These are phyloP conservation scores for Colletotrichum siamense DNA, from an alignment of 2,329 filamentous ascomycete species.

Conservation along the genomic window DNA sequence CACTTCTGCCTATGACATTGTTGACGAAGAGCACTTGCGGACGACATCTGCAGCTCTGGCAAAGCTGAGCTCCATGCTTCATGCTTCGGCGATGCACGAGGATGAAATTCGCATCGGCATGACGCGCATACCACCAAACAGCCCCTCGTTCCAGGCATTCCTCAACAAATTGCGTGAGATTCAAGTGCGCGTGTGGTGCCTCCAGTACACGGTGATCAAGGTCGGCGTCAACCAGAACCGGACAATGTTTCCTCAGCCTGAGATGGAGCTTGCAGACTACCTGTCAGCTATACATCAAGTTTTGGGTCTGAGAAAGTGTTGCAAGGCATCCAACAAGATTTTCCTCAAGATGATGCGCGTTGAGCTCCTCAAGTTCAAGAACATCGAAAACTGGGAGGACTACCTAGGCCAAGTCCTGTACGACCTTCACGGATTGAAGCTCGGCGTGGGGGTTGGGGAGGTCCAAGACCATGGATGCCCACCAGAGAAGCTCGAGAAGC, in stretches of 20 bases:
- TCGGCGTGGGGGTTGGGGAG: constrained; percentile 70
- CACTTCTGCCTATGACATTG: constrained; percentile 76
- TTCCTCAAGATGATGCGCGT: constrained; percentile 90
- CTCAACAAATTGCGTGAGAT: constrained; percentile 82
- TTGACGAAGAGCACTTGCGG: constrained; percentile 80
- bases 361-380: constrained; percentile 78
- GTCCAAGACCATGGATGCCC: constrained; percentile 82
- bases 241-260: constrained; percentile 67
- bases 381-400: constrained; percentile 82
- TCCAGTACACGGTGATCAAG: constrained; percentile 82
- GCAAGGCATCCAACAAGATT: constrained; percentile 83
- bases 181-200: constrained; percentile 85
- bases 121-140: constrained; percentile 61
- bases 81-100: constrained; percentile 81
- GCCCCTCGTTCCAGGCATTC: constrained; percentile 61
- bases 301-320: constrained; percentile 83
- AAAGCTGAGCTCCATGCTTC: constrained; percentile 75
- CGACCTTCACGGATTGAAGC: constrained; percentile 82
- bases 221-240: constrained; percentile 73
- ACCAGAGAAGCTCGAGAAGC: constrained; percentile 77
- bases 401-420: constrained; percentile 87
- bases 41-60: constrained; percentile 75
- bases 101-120: constrained; percentile 85
- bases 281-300: constrained; percentile 84
- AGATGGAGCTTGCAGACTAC: constrained; percentile 79